A percentile compares a stretch with the other conserved stretches of the same genome.
Conservation (phyloP, 176 grass and related monocot genomes). For the Dendrocalamus sinicus region DNA sequence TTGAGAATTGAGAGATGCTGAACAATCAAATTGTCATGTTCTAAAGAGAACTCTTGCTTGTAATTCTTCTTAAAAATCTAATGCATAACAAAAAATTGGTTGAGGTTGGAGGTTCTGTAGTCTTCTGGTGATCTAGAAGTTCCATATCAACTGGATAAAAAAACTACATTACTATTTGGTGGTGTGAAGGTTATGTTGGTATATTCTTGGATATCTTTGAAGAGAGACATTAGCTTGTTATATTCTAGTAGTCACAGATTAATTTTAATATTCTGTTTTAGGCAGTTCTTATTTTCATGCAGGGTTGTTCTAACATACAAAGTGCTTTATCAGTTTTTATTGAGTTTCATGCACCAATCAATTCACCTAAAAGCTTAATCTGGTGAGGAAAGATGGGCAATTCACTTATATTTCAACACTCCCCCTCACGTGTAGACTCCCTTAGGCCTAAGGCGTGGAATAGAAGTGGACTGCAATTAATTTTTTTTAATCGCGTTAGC, state of each 20-base stretch:
- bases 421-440: too few species aligned
- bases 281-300: neutral
- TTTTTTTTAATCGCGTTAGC: too few species aligned
- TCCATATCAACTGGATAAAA: neutral
- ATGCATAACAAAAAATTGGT: neutral
- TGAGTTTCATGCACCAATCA: too few species aligned
- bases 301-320: neutral
- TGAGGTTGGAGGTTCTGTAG: neutral
- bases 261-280: neutral
- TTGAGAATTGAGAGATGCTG: neutral
- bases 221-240: neutral
- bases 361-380: too few species aligned
- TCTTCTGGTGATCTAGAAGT: neutral
- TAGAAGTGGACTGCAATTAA: too few species aligned
- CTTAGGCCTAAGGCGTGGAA: too few species aligned
- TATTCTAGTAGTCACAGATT: neutral
- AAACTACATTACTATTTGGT: neutral
- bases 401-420: too few species aligned
- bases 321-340: neutral
- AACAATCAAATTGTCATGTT: neutral
- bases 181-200: constrained; percentile 18
- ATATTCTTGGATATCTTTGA: neutral
- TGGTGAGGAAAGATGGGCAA: too few species aligned
- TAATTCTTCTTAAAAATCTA: neutral
- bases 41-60: constrained; percentile 4